These are phyloP conservation scores for Arabis alpina DNA, from an alignment of 345 rosid genomes.

Conservation along the genomic window DNA sequence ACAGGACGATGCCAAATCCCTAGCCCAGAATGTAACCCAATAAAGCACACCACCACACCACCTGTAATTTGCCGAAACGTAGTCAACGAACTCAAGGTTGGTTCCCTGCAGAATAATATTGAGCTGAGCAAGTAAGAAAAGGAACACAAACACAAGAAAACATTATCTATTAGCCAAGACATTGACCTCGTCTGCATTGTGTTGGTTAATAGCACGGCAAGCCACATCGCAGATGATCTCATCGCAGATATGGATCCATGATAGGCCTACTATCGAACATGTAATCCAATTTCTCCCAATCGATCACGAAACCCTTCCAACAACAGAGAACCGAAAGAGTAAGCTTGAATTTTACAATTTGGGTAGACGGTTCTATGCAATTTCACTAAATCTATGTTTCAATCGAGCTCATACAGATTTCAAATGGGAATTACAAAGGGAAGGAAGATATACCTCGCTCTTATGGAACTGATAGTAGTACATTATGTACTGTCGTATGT, in stretches of 20 bases:
- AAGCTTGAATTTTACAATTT: too few species aligned
- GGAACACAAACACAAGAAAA: too few species aligned
- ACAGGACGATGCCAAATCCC: constrained; percentile 16
- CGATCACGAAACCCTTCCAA: constrained; percentile 30
- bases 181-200: constrained; percentile 18
- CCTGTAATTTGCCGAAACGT: constrained; percentile 21
- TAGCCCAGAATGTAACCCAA: constrained; percentile 21
- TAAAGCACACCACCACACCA: neutral
- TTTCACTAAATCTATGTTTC: too few species aligned
- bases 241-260: neutral
- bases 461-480: constrained; percentile 29
- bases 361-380: too few species aligned
- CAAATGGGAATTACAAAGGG: too few species aligned
- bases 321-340: too few species aligned
- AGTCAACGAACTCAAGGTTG: constrained; percentile 14
- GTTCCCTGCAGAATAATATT: neutral
- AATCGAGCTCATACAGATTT: too few species aligned
- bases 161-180: neutral
- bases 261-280: constrained; percentile 2
- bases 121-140: neutral
- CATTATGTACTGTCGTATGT: constrained; percentile 19
- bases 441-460: constrained; percentile 17
- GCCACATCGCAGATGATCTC: constrained; percentile 5
- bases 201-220: constrained; percentile 6
- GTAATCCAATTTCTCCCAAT: constrained; percentile 20